Evolutionary conservation across 2,329 filamentous ascomycete genomes (phyloP).

Genomic region (Ophiostoma piceae): DNA sequence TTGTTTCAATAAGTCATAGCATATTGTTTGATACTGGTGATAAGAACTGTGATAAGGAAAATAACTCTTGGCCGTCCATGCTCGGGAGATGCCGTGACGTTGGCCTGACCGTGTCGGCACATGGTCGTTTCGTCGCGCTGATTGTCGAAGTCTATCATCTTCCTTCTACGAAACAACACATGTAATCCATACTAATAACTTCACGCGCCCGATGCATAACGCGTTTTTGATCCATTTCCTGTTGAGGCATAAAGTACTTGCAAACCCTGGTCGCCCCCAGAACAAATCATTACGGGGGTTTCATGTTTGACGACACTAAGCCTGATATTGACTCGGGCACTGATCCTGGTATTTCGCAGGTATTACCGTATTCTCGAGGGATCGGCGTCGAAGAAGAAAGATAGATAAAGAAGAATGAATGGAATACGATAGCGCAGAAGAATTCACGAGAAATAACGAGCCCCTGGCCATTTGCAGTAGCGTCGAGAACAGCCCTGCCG

Average conservation of each 20-base stretch:
- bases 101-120: neutral
- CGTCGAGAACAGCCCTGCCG: conserved; percentile 13
- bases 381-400: conserved; percentile 15
- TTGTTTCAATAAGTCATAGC: neutral
- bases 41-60: neutral
- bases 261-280: neutral
- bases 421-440: neutral
- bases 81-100: neutral
- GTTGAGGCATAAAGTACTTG: conserved; percentile 7
- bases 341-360: conserved; percentile 22
- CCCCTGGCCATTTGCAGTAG: conserved; percentile 18
- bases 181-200: neutral
- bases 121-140: neutral
- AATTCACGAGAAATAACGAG: conserved; percentile 1
- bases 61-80: neutral
- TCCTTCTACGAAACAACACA: neutral
- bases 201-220: conserved; percentile 7
- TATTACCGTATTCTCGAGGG: conserved; percentile 20
- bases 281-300: conserved; percentile 20
- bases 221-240: conserved; percentile 14
- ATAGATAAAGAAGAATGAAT: neutral
- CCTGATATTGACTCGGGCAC: conserved; percentile 15
- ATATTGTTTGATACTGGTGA: neutral
- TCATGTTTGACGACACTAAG: conserved; percentile 16
- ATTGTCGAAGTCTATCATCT: neutral